A percentile compares a stretch with the other conserved stretches of the same genome.
Conservation (phyloP, 2,329 filamentous ascomycete species). For the Aureobasidium sp. region DNA sequence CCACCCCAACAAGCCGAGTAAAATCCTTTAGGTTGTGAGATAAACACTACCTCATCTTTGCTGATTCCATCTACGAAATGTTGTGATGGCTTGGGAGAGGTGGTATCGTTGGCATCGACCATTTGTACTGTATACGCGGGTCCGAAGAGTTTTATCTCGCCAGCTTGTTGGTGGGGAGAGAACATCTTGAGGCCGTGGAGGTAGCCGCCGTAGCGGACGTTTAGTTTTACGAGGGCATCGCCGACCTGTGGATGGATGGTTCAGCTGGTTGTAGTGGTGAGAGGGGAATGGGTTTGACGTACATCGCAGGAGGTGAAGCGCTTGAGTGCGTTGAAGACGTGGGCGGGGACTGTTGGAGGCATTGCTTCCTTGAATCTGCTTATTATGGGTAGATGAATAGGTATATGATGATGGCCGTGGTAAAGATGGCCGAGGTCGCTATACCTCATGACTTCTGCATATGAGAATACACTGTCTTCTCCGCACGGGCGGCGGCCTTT, state of each 20-base stretch:
- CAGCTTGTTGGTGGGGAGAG: constrained; percentile 7
- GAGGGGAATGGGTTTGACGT: background rate
- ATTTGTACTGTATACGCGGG: constrained; percentile 14
- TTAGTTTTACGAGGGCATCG: constrained; percentile 29
- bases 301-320: constrained; percentile 11
- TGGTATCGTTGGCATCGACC: constrained; percentile 26
- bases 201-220: constrained; percentile 26
- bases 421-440: background rate
- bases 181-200: constrained; percentile 27
- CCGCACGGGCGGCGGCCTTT: background rate
- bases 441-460: background rate
- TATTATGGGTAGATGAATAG: background rate
- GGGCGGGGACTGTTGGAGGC: background rate
- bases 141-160: background rate
- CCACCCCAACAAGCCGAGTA: constrained; percentile 32
- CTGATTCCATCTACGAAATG: constrained; percentile 31
- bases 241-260: constrained; percentile 20
- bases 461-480: background rate
- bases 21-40: constrained; percentile 27
- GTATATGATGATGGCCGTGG: too few species aligned
- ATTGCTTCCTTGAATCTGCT: background rate
- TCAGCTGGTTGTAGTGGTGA: background rate
- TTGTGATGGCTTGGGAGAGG: constrained; percentile 20
- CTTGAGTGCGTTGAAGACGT: constrained; percentile 5
- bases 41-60: constrained; percentile 27